Conservation (phyloP, 139 green algal species). For the Raphidocelis subcapitata region DNA sequence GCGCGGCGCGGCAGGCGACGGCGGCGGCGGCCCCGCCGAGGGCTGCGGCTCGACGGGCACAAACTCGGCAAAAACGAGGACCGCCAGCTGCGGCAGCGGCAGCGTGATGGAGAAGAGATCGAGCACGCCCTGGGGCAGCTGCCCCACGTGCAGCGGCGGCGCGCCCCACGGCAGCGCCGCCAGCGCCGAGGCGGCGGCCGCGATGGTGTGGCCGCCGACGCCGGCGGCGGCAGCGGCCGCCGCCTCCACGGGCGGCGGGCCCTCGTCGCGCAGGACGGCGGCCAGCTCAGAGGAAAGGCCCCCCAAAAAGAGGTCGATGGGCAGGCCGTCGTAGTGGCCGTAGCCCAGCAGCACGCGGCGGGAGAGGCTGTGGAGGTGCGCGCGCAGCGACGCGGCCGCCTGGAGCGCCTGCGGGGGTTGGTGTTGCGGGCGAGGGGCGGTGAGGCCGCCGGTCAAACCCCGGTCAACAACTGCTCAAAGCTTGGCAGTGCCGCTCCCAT, state of each 20-base stretch:
- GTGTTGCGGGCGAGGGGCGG: background rate
- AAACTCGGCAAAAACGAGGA: slow-evolving; percentile 59
- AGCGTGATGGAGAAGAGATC: slow-evolving; percentile 43
- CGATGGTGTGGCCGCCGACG: background rate
- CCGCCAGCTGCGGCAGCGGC: slow-evolving; percentile 44
- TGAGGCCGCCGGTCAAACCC: background rate
- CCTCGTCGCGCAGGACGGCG: slow-evolving; percentile 24
- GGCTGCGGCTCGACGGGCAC: slow-evolving; percentile 20
- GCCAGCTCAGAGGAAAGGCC: slow-evolving; percentile 47
- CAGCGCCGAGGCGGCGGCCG: background rate
- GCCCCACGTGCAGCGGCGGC: background rate
- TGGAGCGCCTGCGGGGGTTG: slow-evolving; percentile 19
- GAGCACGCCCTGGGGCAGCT: slow-evolving; percentile 22
- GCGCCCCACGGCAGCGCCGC: background rate
- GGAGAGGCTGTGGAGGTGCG: slow-evolving; percentile 49
- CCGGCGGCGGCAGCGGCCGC: background rate
- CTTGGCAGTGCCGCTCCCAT: background rate
- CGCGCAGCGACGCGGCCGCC: slow-evolving; percentile 26
- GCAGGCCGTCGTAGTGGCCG: slow-evolving; percentile 36
- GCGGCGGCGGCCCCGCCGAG: background rate
- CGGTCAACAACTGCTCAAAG: background rate
- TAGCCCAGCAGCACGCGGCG: slow-evolving; percentile 39
- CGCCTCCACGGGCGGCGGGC: background rate
- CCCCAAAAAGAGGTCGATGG: slow-evolving; percentile 53
- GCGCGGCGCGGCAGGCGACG: background rate